Conservation (phyloP, 345 rosid genomes). For the Populus tremula region DNA sequence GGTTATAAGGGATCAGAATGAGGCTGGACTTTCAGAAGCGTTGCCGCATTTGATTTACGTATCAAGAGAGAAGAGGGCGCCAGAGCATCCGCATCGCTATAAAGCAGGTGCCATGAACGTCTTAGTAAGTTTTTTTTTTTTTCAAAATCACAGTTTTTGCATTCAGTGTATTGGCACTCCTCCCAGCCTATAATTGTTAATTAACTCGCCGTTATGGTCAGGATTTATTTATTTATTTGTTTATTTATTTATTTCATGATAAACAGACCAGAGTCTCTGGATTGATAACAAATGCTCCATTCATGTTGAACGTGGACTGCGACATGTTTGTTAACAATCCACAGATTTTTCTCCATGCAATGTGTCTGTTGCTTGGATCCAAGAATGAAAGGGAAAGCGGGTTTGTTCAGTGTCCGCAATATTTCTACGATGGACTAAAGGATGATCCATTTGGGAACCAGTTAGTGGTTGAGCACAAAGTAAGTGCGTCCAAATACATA, state of each 20-base stretch:
- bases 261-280: slow-evolving; percentile 65
- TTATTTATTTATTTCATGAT: background rate
- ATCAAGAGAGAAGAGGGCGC: slow-evolving; percentile 65
- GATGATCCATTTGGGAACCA: slow-evolving; percentile 43
- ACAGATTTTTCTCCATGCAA: slow-evolving; percentile 42
- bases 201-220: background rate
- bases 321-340: slow-evolving; percentile 67
- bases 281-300: slow-evolving; percentile 65
- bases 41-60: slow-evolving; percentile 61
- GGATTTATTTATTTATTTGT: too few species aligned
- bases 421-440: slow-evolving; percentile 34
- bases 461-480: slow-evolving; percentile 18
- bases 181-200: too few species aligned
- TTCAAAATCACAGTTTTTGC: too few species aligned
- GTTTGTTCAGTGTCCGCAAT: slow-evolving; percentile 57
- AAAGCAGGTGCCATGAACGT: slow-evolving; percentile 87
- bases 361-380: slow-evolving; percentile 43
- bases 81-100: slow-evolving; percentile 50
- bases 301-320: slow-evolving; percentile 76
- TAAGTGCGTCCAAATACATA: background rate
- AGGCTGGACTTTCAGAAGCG: slow-evolving; percentile 21
- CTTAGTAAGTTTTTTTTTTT: slow-evolving; percentile 33
- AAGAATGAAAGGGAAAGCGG: slow-evolving; percentile 23
- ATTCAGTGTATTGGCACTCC: too few species aligned
- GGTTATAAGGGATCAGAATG: slow-evolving; percentile 52